Conservation (phyloP, 306 rosid species). For the Acmispon strigosus region DNA sequence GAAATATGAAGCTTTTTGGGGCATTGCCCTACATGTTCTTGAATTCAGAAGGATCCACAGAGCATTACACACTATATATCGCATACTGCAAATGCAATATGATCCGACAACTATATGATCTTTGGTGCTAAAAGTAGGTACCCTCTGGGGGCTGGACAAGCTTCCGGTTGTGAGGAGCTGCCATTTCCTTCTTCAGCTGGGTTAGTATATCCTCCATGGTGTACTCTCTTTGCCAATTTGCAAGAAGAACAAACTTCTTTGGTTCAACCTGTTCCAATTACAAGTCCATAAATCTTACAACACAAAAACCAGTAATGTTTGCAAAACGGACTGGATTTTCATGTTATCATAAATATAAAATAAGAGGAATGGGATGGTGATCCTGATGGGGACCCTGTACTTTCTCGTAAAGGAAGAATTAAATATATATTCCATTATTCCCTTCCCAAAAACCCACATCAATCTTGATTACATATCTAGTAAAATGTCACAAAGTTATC, state of each 20-base stretch:
- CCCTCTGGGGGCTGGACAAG: conserved; percentile 99
- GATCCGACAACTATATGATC: conserved; percentile 36
- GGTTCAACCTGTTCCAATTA: conserved; percentile 73
- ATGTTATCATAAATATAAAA: neutral
- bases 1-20: conserved; percentile 39
- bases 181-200: conserved; percentile 99
- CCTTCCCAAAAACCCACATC: neutral
- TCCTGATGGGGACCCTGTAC: neutral
- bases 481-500: neutral
- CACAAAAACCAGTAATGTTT: neutral
- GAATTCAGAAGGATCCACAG: conserved; percentile 56
- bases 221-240: conserved; percentile 98
- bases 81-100: conserved; percentile 58
- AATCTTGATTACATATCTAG: neutral
- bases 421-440: neutral
- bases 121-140: conserved; percentile 76
- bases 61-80: conserved; percentile 72
- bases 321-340: neutral
- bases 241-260: conserved; percentile 88
- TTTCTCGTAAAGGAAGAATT: neutral
- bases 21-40: conserved; percentile 54
- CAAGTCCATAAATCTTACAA: neutral
- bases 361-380: neutral
- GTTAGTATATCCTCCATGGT: conserved; percentile 98
- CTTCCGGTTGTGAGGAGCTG: conserved; percentile 89